Evolutionary conservation across 2,329 filamentous ascomycete genomes (phyloP), one percentile per base, ranked within the genome.

Genomic region (Peltaster fructicola): DNA sequence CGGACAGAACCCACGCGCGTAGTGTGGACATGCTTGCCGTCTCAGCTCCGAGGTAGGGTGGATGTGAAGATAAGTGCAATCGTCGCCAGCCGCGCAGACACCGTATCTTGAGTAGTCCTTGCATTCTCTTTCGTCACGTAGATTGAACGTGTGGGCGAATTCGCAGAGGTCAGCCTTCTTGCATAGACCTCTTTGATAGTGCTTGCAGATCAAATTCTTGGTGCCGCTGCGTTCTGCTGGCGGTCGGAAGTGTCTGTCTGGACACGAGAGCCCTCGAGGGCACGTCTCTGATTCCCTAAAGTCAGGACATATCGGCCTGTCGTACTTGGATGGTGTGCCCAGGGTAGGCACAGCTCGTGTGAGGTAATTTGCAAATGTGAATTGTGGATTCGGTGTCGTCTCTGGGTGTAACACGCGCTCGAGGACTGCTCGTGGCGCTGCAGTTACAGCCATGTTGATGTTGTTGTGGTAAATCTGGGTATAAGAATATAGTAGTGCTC

Each of bases 161-260:
- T 98, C 88, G 70, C 88, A 98, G 39, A 73, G 70, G 47, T 93
- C 76, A 43, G 85, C 88, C 56, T 95, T 95, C 50, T 98, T 98
- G 63, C 88, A 98, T 11, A 98, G 69, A 0, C 84, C 85, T 36
- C 90, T 79, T 45, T 95, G 72, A 73, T 88, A 95, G 63, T 95
- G 88, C 59, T 98, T 98, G 70, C 88, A 98, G 32, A 98, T 85
- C 9, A 95, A 70, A 27, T 47, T 41, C n/a, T 37, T 36, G 29
- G 48, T 43, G 9, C 40, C 43, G 5, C 36, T 39, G 9, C 41
- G 37, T 24, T 45, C 43, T 28, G 36, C 46, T 68, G 58, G 59
- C 13, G 57, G 52, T 5, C 57, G 50, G 30, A 57, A 59, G 58
- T 95, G 85, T 24, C 81, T 77, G 52, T 95, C 82, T 2, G 81